A percentile compares a stretch with the other conserved stretches of the same genome.
These are phyloP conservation scores for Pythium volutum DNA, from an alignment of 352 stramenopile species.

Conservation along the genomic window DNA sequence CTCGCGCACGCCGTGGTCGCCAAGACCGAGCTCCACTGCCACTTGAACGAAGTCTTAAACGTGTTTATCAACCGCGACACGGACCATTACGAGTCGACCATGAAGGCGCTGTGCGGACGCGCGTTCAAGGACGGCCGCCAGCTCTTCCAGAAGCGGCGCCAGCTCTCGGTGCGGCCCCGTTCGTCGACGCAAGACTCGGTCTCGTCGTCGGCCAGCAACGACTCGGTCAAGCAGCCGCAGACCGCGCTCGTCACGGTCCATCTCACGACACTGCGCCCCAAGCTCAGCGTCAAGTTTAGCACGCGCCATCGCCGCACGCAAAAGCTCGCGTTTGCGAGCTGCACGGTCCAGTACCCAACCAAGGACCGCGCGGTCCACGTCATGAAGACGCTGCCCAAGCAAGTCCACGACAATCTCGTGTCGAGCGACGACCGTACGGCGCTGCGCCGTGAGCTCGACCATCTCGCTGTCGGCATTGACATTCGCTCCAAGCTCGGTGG, in stretches of 20 bases:
- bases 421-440: constrained; percentile 45
- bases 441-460: constrained; percentile 47
- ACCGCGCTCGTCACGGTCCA: constrained; percentile 18
- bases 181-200: no score
- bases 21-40: constrained; percentile 47
- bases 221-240: neutral
- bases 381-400: constrained; percentile 61
- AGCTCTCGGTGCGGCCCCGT: constrained; percentile 14
- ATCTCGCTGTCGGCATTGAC: constrained; percentile 57
- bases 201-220: neutral
- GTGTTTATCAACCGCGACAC: constrained; percentile 48
- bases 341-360: constrained; percentile 39
- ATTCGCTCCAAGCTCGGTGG: constrained; percentile 33
- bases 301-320: constrained; percentile 40
- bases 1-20: constrained; percentile 45
- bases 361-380: constrained; percentile 52
- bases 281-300: constrained; percentile 19
- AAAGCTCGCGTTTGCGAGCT: constrained; percentile 48
- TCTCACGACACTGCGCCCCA: constrained; percentile 18
- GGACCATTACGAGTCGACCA: constrained; percentile 38
- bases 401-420: constrained; percentile 50
- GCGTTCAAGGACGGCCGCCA: constrained; percentile 45
- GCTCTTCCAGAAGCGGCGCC: constrained; percentile 47
- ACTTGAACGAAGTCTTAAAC: constrained; percentile 62
- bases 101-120: constrained; percentile 42